Conservation (phyloP, 108 stramenopile genomes). For the Stephanodiscus triporus region DNA sequence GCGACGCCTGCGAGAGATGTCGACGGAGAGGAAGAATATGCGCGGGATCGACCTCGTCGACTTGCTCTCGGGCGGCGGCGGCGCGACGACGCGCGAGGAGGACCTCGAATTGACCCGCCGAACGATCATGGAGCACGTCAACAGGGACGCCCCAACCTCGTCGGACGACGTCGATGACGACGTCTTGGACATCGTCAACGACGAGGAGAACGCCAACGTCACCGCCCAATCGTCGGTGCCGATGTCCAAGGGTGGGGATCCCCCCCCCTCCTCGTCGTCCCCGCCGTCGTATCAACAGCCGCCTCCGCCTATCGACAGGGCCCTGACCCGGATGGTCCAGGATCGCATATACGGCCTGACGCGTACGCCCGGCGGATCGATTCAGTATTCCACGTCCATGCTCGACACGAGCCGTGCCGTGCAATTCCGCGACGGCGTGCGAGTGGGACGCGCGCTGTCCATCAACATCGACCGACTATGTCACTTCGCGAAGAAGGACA, state of each 20-base stretch:
- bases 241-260: neutral
- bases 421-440: slow-evolving; percentile 78
- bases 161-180: neutral
- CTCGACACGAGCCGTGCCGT: slow-evolving; percentile 70
- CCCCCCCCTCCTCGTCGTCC: neutral
- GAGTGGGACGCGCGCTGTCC: slow-evolving; percentile 67
- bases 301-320: slow-evolving; percentile 55
- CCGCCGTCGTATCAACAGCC: neutral
- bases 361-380: slow-evolving; percentile 50
- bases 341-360: slow-evolving; percentile 75
- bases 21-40: neutral
- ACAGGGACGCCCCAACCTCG: neutral
- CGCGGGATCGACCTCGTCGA: neutral
- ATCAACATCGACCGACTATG: slow-evolving; percentile 76
- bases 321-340: slow-evolving; percentile 79
- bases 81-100: neutral
- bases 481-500: slow-evolving; percentile 77
- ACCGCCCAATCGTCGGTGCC: neutral
- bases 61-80: neutral
- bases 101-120: neutral
- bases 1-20: neutral
- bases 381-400: slow-evolving; percentile 71
- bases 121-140: neutral
- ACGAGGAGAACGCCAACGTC: slow-evolving; percentile 6
- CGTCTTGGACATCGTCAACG: slow-evolving; percentile 3